Evolutionary conservation across 495 filamentous ascomycete species (phyloP).

Genomic region (Talaromyces nanjingensis): DNA sequence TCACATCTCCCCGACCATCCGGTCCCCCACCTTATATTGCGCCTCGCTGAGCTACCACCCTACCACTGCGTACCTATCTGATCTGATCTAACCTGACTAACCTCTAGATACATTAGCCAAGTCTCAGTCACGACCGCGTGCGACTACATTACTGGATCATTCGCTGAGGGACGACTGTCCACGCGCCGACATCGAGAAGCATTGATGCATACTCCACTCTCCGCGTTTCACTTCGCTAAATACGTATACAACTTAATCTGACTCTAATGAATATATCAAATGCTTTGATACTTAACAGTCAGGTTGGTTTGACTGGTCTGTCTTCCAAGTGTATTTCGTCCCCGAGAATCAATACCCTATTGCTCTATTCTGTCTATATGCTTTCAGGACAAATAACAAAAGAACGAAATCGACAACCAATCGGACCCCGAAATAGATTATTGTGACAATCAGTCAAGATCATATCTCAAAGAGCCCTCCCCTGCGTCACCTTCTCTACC

Average conservation of each 20-base stretch:
- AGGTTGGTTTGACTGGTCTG: no score
- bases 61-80: neutral
- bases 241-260: no score
- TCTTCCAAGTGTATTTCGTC: no score
- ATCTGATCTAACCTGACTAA: neutral
- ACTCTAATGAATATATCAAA: no score
- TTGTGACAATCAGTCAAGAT: no score
- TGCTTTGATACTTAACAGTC: no score
- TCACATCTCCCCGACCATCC: neutral
- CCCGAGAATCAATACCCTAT: neutral
- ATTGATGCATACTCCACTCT: neutral
- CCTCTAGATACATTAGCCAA: neutral
- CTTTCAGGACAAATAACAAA: neutral
- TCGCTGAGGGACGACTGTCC: neutral
- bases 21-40: neutral
- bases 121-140: neutral
- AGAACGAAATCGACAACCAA: neutral
- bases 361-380: neutral
- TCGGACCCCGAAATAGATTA: no score
- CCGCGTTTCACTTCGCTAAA: neutral
- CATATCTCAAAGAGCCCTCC: neutral
- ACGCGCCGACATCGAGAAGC: neutral
- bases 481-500: slow-evolving; percentile 19
- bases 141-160: neutral
- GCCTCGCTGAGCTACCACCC: neutral